These are phyloP conservation scores for Quercus ilex DNA, from an alignment of 306 rosid genomes.

Conservation along the genomic window DNA sequence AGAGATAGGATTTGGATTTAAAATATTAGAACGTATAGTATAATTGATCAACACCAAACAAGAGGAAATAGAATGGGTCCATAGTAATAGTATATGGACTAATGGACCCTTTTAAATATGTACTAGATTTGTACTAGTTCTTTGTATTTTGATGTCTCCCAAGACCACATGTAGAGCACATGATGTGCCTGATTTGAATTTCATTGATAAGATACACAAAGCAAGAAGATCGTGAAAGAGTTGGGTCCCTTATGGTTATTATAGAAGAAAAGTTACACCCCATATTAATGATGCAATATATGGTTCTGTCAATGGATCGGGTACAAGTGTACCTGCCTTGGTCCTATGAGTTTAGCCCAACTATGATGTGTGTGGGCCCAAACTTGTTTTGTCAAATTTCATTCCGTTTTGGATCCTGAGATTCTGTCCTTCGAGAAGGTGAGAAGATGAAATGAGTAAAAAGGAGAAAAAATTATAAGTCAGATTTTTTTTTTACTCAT, in stretches of 20 bases:
- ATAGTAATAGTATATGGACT: neutral
- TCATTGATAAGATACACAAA: conserved; percentile 18
- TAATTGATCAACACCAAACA: conserved; percentile 17
- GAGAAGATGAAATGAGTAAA: neutral
- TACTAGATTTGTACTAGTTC: conserved; percentile 30
- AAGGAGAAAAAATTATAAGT: neutral
- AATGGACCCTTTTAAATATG: neutral
- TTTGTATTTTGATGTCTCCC: conserved; percentile 25
- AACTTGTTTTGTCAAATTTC: conserved; percentile 1
- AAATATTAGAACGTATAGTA: conserved; percentile 4
- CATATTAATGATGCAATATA: conserved; percentile 28
- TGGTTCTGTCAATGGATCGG: conserved; percentile 38
- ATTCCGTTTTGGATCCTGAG: neutral
- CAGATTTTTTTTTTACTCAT: neutral
- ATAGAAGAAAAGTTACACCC: conserved; percentile 35
- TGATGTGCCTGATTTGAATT: conserved; percentile 43
- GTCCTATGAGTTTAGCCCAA: conserved; percentile 44
- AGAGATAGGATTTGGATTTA: neutral
- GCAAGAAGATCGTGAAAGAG: conserved; percentile 11
- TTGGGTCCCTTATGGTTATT: conserved; percentile 32
- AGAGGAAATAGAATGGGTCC: conserved; percentile 32
- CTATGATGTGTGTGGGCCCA: conserved; percentile 45
- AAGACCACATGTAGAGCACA: conserved; percentile 44
- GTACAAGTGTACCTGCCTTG: conserved; percentile 42
- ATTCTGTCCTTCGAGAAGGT: neutral